These are phyloP conservation scores for Pharnaceum exiguum DNA, from an alignment of 148 eudicot genomes.

Conservation along the genomic window DNA sequence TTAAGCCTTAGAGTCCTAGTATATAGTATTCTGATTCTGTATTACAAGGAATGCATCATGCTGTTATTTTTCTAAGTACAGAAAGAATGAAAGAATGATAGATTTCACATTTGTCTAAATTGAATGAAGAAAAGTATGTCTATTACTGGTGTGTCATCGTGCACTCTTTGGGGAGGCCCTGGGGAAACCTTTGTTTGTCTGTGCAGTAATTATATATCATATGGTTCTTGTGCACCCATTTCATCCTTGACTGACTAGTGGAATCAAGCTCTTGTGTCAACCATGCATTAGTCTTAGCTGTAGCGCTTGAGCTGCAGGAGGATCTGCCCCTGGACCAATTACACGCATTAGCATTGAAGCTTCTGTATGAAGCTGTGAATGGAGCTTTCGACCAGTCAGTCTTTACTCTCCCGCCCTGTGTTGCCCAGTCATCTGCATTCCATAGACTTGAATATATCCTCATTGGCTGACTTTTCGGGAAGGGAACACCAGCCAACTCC, in stretches of 20 bases:
- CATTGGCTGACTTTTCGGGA: slow-evolving; percentile 28
- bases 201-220: slow-evolving; percentile 43
- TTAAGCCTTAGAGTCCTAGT: too few species aligned
- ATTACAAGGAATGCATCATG: too few species aligned
- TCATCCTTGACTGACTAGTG: slow-evolving; percentile 19
- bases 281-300: slow-evolving; percentile 15
- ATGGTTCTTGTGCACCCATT: slow-evolving; percentile 28
- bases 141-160: too few species aligned
- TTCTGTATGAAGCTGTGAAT: slow-evolving; percentile 32
- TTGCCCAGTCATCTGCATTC: slow-evolving; percentile 31
- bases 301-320: slow-evolving; percentile 11
- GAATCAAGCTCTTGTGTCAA: slow-evolving; percentile 25
- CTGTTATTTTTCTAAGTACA: too few species aligned
- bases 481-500: slow-evolving; percentile 23
- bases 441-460: slow-evolving; percentile 28
- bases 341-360: slow-evolving; percentile 28
- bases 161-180: slow-evolving; percentile 36
- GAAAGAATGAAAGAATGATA: too few species aligned
- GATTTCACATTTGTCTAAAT: too few species aligned
- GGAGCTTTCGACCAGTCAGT: slow-evolving; percentile 44
- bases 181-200: slow-evolving; percentile 30
- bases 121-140: too few species aligned
- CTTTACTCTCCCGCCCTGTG: slow-evolving; percentile 35
- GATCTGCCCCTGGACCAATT: slow-evolving; percentile 18
- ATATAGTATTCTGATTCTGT: too few species aligned